A percentile compares a stretch with the other conserved stretches of the same genome.
These are phyloP conservation scores for Fusarium newnesense DNA, from an alignment of 2,329 filamentous ascomycete genomes.

Conservation along the genomic window DNA sequence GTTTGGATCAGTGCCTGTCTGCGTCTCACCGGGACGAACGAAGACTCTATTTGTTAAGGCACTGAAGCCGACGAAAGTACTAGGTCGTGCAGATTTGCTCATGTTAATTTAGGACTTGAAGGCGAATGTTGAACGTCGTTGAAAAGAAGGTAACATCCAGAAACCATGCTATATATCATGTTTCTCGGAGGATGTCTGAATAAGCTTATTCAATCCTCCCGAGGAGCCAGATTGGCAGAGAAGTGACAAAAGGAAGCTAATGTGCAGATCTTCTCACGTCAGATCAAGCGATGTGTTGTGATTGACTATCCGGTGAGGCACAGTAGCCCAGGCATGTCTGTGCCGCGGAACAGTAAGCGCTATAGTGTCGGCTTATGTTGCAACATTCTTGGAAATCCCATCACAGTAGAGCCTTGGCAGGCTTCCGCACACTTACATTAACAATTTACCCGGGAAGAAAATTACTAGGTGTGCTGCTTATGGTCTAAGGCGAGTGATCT, in stretches of 20 bases:
- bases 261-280: not conserved
- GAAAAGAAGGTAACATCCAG: too few relatives aligned
- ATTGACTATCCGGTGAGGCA: not conserved
- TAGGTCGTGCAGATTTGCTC: rapidly evolving
- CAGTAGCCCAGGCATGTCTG: not conserved
- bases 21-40: not conserved
- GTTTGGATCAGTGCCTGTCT: not conserved
- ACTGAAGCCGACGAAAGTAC: not conserved
- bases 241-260: not conserved
- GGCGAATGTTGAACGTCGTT: not conserved
- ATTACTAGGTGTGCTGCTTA: not conserved
- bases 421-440: rapidly evolving
- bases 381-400: rapidly evolving
- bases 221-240: rapidly evolving
- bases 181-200: not conserved
- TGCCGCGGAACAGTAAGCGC: not conserved
- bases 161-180: not conserved
- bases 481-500: rapidly evolving
- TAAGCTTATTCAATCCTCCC: not conserved
- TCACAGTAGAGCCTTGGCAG: rapidly evolving
- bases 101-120: not conserved
- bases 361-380: not conserved
- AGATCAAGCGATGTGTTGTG: not conserved
- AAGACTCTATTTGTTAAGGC: not conserved
- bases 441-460: not conserved